Conservation (phyloP, 768 basidiomycete genomes). For the Termitomyces sp. region DNA sequence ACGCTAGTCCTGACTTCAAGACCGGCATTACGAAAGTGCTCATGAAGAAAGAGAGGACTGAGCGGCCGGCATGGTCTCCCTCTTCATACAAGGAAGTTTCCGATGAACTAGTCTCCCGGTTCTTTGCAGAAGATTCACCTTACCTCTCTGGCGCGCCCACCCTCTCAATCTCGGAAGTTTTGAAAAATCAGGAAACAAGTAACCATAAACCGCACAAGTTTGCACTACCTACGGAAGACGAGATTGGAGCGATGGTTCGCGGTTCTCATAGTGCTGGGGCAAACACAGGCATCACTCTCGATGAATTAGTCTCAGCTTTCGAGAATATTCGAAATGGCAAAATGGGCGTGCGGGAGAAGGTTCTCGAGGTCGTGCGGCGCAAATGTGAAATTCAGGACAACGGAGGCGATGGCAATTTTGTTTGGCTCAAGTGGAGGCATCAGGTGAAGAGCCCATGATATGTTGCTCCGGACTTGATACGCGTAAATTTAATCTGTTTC, state of each 20-base stretch:
- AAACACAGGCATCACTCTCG: conserved; percentile 54
- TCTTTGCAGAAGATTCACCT: conserved; percentile 61
- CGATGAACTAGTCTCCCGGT: conserved; percentile 54
- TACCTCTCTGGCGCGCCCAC: conserved; percentile 45
- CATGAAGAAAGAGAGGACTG: conserved; percentile 37
- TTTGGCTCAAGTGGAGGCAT: conserved; percentile 64
- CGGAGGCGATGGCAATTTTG: conserved; percentile 50
- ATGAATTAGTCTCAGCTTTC: conserved; percentile 64
- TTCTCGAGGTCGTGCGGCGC: conserved; percentile 72
- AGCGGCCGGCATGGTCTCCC: conserved; percentile 72
- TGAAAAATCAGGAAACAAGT: conserved; percentile 18
- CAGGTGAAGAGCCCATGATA: conserved; percentile 24
- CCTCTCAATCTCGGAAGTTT: conserved; percentile 39
- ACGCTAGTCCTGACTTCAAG: conserved; percentile 79
- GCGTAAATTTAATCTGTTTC: not conserved
- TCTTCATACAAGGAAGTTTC: conserved; percentile 58
- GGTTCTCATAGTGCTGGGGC: conserved; percentile 65
- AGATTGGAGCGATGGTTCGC: conserved; percentile 64
- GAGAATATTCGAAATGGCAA: conserved; percentile 47
- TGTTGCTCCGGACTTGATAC: not conserved
- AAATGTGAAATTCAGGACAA: conserved; percentile 62
- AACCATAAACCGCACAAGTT: conserved; percentile 36
- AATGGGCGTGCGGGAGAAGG: conserved; percentile 70
- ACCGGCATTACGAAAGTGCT: conserved; percentile 76
- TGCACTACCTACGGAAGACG: conserved; percentile 76